Percentiles rank a stretch among this genome's conserved stretches.
Conservation (phyloP, 2,329 filamentous ascomycete genomes). For the Lomentospora prolificans region DNA sequence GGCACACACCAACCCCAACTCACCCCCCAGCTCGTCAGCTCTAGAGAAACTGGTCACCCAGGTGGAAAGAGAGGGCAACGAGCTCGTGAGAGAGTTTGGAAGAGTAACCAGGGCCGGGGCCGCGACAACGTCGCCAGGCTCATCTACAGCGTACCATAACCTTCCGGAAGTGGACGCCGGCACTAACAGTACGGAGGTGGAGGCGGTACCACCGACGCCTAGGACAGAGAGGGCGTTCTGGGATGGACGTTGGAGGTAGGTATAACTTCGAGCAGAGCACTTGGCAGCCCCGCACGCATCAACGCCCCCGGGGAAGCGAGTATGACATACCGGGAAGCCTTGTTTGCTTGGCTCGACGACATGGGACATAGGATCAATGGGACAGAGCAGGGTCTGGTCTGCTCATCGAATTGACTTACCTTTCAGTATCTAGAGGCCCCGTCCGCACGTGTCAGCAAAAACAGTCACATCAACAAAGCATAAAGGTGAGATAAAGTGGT, state of each 20-base stretch:
- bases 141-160: not conserved
- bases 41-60: not conserved
- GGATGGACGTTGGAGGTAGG: not conserved
- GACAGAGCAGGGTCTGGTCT: too few species aligned
- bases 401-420: too few species aligned
- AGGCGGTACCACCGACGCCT: not conserved
- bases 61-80: not conserved
- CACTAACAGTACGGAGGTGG: not conserved
- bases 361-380: too few species aligned
- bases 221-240: not conserved
- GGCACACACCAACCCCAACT: too few species aligned
- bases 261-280: not conserved
- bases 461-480: conserved; percentile 9
- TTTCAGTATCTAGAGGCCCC: not conserved
- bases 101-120: not conserved
- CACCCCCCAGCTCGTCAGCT: not conserved
- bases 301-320: too few species aligned
- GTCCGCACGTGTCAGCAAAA: conserved; percentile 19
- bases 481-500: conserved; percentile 16
- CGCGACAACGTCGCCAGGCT: not conserved
- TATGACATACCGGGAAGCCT: too few species aligned
- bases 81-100: not conserved
- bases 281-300: too few species aligned
- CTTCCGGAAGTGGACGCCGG: not conserved
- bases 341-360: too few species aligned